Percentiles rank a stretch among this genome's conserved stretches.
Evolutionary conservation across 2,329 filamentous ascomycete genomes (phyloP).

Genomic region (Colletotrichum simmondsii): DNA sequence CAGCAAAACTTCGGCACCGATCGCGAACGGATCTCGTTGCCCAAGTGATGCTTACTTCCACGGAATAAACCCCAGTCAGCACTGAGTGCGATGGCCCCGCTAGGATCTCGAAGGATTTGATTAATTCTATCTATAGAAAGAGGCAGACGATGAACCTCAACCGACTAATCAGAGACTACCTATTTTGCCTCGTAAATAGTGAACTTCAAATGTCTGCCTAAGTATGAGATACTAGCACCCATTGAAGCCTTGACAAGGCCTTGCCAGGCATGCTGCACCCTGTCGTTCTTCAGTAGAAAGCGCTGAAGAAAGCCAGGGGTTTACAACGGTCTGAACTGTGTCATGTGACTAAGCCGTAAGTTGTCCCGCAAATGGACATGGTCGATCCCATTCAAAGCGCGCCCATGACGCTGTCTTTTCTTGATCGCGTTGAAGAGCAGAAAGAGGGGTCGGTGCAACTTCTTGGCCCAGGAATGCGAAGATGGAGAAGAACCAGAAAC

Average conservation of each 20-base stretch:
- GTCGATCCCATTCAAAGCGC: neutral
- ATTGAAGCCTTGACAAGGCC: neutral
- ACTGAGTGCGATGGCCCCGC: neutral
- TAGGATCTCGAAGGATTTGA: neutral
- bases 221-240: neutral
- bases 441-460: neutral
- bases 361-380: neutral
- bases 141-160: neutral
- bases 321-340: neutral
- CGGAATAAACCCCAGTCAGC: neutral
- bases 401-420: neutral
- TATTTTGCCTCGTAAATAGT: neutral
- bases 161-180: neutral
- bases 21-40: neutral
- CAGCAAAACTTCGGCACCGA: neutral
- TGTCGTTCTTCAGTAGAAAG: neutral
- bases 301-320: neutral
- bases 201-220: neutral
- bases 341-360: conserved; percentile 18
- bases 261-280: neutral
- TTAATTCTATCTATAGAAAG: neutral
- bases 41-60: neutral
- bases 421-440: neutral
- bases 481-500: conserved; percentile 19
- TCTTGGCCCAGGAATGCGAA: neutral